These are phyloP conservation scores for Cyclotella kingstonii DNA, from an alignment of 108 stramenopile species.

Conservation along the genomic window DNA sequence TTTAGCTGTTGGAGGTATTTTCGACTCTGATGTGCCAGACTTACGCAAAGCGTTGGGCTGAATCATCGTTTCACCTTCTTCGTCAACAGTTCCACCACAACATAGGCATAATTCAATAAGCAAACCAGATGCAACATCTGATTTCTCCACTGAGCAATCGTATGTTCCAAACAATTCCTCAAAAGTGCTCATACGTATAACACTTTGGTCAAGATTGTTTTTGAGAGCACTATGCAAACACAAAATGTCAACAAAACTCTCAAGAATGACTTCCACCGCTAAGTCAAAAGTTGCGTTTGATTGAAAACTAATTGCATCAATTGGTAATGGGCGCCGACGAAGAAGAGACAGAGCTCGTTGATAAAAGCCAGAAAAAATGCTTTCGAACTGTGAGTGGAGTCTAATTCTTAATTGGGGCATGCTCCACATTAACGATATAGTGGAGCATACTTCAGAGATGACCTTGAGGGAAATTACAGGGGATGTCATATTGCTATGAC, in stretches of 20 bases:
- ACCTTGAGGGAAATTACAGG: constrained; percentile 54
- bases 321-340: constrained; percentile 58
- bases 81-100: constrained; percentile 73
- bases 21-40: constrained; percentile 7
- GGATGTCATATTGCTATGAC: constrained; percentile 17
- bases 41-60: constrained; percentile 31
- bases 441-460: constrained; percentile 78
- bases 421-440: constrained; percentile 72
- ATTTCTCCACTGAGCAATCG: constrained; percentile 72
- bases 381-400: constrained; percentile 71
- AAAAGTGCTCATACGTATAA: constrained; percentile 44
- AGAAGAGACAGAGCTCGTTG: constrained; percentile 75
- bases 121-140: constrained; percentile 75
- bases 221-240: constrained; percentile 56
- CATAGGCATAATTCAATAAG: constrained; percentile 78
- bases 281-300: constrained; percentile 79
- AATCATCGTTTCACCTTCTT: constrained; percentile 57
- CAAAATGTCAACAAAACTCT: constrained; percentile 80
- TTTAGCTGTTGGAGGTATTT: constrained; percentile 5
- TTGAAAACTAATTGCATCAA: constrained; percentile 61
- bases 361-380: constrained; percentile 86
- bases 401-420: constrained; percentile 45
- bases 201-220: constrained; percentile 25
- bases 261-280: constrained; percentile 80
- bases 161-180: constrained; percentile 80